phyloP scores from a whole-genome alignment of 1,139 yeast genomes.

The Pichia sp. region DNA sequence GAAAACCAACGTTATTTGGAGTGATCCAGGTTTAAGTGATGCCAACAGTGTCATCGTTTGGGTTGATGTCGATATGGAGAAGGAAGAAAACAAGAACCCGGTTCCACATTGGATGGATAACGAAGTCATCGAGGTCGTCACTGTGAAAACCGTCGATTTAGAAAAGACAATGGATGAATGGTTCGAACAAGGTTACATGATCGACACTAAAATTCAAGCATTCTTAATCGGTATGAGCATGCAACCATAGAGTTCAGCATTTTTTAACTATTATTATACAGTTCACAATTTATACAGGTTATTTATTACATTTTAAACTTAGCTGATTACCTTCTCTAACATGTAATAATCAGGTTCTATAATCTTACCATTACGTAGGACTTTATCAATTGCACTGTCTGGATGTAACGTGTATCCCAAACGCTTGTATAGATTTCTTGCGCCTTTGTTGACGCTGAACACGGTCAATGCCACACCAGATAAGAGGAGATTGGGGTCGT shows the following conservation, averaged over 20 bases:
- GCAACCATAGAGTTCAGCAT: not conserved
- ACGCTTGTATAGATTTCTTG: conserved; percentile 43
- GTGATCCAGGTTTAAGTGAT: conserved; percentile 94
- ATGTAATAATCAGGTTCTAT: conserved; percentile 45
- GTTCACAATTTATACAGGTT: not conserved
- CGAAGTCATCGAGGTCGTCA: conserved; percentile 84
- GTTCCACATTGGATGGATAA: conserved; percentile 76
- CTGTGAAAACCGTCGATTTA: conserved; percentile 59
- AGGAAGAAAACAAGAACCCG: conserved; percentile 67
- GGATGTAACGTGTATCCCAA: conserved; percentile 11
- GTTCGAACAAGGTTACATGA: conserved; percentile 61
- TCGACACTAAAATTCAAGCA: conserved; percentile 87
- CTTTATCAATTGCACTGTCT: conserved; percentile 32
- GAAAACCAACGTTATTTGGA: conserved; percentile 53
- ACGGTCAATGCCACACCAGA: conserved; percentile 48
- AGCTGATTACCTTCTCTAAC: conserved; percentile 15
- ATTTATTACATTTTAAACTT: too few relatives aligned
- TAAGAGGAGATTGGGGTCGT: conserved; percentile 13
- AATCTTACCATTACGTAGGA: conserved; percentile 38
- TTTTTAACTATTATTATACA: not conserved
- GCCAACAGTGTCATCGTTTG: conserved; percentile 82
- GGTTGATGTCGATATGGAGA: conserved; percentile 70
- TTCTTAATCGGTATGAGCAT: conserved; percentile 63
- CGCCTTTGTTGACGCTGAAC: conserved; percentile 44
- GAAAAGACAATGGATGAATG: conserved; percentile 53